Percentiles rank a stretch among this genome's conserved stretches.
Conservation (phyloP, 805 yeast species). For the Vanderwaltozyma tropicalis region DNA sequence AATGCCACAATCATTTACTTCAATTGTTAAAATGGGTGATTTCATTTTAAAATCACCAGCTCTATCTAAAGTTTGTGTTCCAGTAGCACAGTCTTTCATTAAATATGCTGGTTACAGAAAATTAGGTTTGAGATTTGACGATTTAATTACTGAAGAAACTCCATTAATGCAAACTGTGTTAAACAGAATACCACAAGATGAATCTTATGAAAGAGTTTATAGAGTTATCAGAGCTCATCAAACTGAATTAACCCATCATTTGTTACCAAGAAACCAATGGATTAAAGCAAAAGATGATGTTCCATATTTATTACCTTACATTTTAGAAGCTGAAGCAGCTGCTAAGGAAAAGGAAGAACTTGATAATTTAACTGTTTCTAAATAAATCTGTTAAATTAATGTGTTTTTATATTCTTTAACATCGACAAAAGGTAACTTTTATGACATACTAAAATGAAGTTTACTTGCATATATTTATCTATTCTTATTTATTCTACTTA, state of each 20-base stretch:
- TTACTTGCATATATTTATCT: neutral
- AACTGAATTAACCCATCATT: constrained; percentile 68
- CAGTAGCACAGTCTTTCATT: constrained; percentile 66
- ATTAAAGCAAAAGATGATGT: constrained; percentile 70
- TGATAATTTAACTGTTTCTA: constrained; percentile 53
- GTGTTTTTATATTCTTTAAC: too few relatives aligned
- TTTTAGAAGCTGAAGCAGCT: constrained; percentile 91
- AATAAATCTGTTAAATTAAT: constrained; percentile 8
- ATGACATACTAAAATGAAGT: too few relatives aligned
- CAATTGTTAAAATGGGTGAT: constrained; percentile 66
- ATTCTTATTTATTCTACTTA: neutral
- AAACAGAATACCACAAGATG: constrained; percentile 74
- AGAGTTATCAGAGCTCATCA: constrained; percentile 91
- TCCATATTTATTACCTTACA: constrained; percentile 77
- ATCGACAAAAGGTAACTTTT: too few relatives aligned
- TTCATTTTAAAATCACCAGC: constrained; percentile 72
- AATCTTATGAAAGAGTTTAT: constrained; percentile 81
- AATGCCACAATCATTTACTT: constrained; percentile 44
- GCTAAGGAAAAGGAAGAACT: constrained; percentile 77
- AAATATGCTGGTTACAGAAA: constrained; percentile 86
- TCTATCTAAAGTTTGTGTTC: constrained; percentile 65
- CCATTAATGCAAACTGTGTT: constrained; percentile 81
- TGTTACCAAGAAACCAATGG: constrained; percentile 73
- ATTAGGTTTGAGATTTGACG: constrained; percentile 86
- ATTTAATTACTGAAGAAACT: constrained; percentile 77